These are phyloP conservation scores for Teunomyces panamensis DNA, from an alignment of 805 yeast genomes.

Conservation along the genomic window DNA sequence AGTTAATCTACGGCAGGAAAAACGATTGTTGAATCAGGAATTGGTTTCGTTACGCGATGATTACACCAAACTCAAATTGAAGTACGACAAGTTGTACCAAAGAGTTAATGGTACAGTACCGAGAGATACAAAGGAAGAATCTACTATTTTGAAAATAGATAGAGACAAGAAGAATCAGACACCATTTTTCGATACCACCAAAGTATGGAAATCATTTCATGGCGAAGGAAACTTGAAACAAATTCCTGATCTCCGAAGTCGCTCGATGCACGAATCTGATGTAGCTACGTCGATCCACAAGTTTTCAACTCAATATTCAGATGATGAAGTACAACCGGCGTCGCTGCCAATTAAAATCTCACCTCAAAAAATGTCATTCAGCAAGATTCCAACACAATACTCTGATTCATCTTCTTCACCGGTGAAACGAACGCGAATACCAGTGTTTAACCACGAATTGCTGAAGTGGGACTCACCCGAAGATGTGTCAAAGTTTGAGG, in stretches of 20 bases:
- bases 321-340: conserved; percentile 13
- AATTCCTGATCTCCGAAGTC: conserved; percentile 10
- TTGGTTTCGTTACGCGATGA: not conserved
- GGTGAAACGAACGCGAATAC: not conserved
- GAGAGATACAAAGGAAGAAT: no score
- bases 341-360: conserved; percentile 12
- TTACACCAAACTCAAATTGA: not conserved
- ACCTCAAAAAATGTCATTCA: conserved; percentile 5
- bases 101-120: not conserved
- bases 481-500: conserved; percentile 1
- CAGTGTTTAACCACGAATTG: conserved; percentile 3
- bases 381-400: not conserved
- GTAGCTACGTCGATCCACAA: conserved; percentile 15
- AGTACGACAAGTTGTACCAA: not conserved
- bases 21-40: not conserved
- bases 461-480: conserved; percentile 15
- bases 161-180: not conserved
- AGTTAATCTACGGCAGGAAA: not conserved
- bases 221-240: conserved; percentile 5
- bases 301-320: conserved; percentile 28
- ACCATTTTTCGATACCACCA: not conserved
- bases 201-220: conserved; percentile 5
- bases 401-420: not conserved
- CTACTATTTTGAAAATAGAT: not conserved
- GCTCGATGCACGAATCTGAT: conserved; percentile 8